Conservation (phyloP, 75 land plant genomes). For the Selaginella tamariscina region DNA sequence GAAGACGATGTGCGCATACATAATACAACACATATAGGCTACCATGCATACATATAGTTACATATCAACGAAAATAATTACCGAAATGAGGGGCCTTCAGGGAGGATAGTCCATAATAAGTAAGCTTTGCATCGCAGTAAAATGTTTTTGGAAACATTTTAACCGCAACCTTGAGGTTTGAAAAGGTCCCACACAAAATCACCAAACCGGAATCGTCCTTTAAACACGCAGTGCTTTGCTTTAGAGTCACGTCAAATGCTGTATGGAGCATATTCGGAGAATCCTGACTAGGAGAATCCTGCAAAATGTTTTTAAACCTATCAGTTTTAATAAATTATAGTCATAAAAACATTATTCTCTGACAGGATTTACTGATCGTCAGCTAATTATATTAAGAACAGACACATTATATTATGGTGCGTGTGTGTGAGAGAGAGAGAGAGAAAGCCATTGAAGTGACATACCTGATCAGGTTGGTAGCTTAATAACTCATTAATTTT, state of each 20-base stretch:
- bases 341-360: too few relatives aligned
- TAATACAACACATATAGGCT: too few relatives aligned
- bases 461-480: slow-evolving; percentile 54
- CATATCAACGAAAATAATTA: slow-evolving; percentile 16
- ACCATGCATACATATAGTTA: too few relatives aligned
- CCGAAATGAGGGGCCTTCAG: slow-evolving; percentile 85
- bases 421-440: too few relatives aligned
- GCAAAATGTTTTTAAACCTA: too few relatives aligned
- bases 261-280: slow-evolving; percentile 46
- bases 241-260: slow-evolving; percentile 49
- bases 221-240: slow-evolving; percentile 59
- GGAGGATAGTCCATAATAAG: slow-evolving; percentile 73
- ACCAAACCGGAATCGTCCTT: slow-evolving; percentile 40
- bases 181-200: slow-evolving; percentile 81
- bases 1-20: too few relatives aligned
- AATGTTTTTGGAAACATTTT: slow-evolving; percentile 55
- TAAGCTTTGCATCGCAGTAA: slow-evolving; percentile 52
- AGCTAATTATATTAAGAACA: too few relatives aligned
- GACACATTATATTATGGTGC: too few relatives aligned
- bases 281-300: slow-evolving; percentile 43
- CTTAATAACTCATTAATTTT: slow-evolving; percentile 72
- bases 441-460: too few relatives aligned
- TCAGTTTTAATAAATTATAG: too few relatives aligned
- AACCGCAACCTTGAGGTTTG: slow-evolving; percentile 45
- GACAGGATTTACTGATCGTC: too few relatives aligned